Evolutionary conservation across 106 monocot species (phyloP).

Genomic region (Dioscorea alata): DNA sequence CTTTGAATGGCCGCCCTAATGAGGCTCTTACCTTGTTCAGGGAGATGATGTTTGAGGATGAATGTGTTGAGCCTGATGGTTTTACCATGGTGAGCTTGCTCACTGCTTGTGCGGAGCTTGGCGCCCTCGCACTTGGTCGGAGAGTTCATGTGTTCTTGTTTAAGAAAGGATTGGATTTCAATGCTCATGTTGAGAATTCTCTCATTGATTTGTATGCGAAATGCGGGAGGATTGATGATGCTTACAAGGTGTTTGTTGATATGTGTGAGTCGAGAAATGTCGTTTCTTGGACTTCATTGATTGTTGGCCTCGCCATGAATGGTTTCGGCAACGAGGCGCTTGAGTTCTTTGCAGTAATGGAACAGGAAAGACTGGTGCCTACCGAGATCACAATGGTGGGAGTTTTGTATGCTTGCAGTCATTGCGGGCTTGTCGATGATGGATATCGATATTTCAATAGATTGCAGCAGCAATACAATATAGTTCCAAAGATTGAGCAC

Average conservation of each 20-base stretch:
- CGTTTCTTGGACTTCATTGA: conserved; percentile 56
- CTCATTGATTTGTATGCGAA: conserved; percentile 80
- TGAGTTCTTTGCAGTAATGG: conserved; percentile 51
- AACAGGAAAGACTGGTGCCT: conserved; percentile 42
- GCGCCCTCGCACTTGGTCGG: conserved; percentile 56
- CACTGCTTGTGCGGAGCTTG: conserved; percentile 71
- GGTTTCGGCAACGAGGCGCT: conserved; percentile 57
- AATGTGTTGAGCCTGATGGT: conserved; percentile 40
- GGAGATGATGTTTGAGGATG: conserved; percentile 34
- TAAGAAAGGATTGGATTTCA: conserved; percentile 34
- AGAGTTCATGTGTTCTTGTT: conserved; percentile 49
- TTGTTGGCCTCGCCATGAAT: conserved; percentile 59
- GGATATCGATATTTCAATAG: conserved; percentile 59
- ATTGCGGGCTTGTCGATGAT: conserved; percentile 68
- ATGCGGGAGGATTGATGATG: conserved; percentile 45
- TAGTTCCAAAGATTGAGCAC: conserved; percentile 74
- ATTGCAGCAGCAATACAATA: conserved; percentile 38
- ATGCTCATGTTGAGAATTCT: conserved; percentile 62
- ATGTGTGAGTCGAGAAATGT: conserved; percentile 38
- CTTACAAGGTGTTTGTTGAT: conserved; percentile 57
- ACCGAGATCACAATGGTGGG: conserved; percentile 79
- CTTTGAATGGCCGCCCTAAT: conserved; percentile 61
- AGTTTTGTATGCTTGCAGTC: conserved; percentile 81
- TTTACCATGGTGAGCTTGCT: conserved; percentile 86
- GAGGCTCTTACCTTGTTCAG: conserved; percentile 68